phyloP scores from a whole-genome alignment of 352 stramenopile species.

The Peronospora belbahrii region DNA sequence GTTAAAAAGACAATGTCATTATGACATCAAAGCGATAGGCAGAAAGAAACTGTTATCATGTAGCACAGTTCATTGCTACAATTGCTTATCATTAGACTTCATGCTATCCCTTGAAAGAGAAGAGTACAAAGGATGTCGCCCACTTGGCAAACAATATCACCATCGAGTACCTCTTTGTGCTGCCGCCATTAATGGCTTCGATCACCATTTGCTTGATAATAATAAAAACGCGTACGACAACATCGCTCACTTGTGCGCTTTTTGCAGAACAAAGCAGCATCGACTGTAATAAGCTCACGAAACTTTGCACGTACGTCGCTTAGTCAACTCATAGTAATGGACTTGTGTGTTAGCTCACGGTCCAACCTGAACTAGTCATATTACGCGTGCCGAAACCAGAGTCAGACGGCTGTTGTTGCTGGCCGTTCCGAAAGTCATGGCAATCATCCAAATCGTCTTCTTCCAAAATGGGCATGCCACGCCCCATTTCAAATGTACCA shows the following conservation, averaged over 20 bases:
- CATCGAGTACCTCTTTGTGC: background rate
- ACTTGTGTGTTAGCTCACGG: slow-evolving; percentile 29
- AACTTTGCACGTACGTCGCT: background rate
- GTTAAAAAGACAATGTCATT: background rate
- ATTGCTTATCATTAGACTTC: slow-evolving; percentile 14
- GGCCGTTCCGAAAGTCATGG: slow-evolving; percentile 14
- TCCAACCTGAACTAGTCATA: slow-evolving; percentile 49
- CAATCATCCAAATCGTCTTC: slow-evolving; percentile 38
- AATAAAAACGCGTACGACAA: slow-evolving; percentile 21
- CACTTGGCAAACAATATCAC: background rate
- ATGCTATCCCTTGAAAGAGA: slow-evolving; percentile 11
- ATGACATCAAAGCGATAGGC: background rate
- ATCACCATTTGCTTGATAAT: slow-evolving; percentile 20
- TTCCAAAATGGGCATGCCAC: slow-evolving; percentile 55
- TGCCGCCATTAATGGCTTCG: background rate
- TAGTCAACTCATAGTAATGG: background rate
- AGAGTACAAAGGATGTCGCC: background rate
- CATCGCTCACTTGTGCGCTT: slow-evolving; percentile 14
- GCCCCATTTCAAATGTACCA: slow-evolving; percentile 47
- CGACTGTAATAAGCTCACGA: slow-evolving; percentile 1
- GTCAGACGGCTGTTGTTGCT: slow-evolving; percentile 13
- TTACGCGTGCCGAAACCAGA: slow-evolving; percentile 28
- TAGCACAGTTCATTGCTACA: slow-evolving; percentile 8
- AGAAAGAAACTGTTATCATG: slow-evolving; percentile 3
- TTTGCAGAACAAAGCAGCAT: slow-evolving; percentile 25